These are phyloP conservation scores for Aspergillus texensis DNA, from an alignment of 2,329 filamentous ascomycete species.

Conservation along the genomic window DNA sequence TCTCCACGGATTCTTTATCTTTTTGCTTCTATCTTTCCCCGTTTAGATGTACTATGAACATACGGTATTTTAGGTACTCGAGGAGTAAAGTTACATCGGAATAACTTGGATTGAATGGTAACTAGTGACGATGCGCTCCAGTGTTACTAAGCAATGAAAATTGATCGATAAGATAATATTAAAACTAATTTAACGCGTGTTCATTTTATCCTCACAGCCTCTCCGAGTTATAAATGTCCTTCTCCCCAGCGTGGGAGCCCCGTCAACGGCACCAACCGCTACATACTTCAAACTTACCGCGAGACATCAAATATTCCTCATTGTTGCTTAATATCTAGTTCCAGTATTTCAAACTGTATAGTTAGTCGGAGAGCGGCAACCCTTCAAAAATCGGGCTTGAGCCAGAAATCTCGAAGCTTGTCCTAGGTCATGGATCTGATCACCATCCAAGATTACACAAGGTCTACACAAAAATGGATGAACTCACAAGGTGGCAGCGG, in stretches of 20 bases:
- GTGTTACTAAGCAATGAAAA: constrained; percentile 1
- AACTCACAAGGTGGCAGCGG: constrained; percentile 2
- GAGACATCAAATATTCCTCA: not conserved
- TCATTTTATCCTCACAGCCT: not conserved
- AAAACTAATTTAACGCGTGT: constrained; percentile 1
- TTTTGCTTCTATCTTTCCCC: not conserved
- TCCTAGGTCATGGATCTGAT: constrained; percentile 4
- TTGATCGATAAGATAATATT: constrained; percentile 9
- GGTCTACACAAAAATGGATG: not conserved
- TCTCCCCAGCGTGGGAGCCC: not conserved
- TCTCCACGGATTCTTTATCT: not conserved
- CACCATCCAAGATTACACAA: not conserved
- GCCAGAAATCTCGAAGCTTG: not conserved
- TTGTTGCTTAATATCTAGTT: not conserved
- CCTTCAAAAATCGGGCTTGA: too few relatives aligned
- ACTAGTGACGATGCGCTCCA: not conserved
- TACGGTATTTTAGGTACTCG: not conserved
- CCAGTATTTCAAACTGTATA: not conserved
- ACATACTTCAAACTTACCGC: not conserved
- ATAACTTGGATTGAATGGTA: not conserved
- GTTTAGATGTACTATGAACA: not conserved
- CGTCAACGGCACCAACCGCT: not conserved
- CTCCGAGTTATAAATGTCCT: not conserved
- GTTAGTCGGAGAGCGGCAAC: not conserved
- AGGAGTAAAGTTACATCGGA: not conserved